Conservation (phyloP, 1,139 yeast genomes). For the Saccharomyces pastorianus region DNA sequence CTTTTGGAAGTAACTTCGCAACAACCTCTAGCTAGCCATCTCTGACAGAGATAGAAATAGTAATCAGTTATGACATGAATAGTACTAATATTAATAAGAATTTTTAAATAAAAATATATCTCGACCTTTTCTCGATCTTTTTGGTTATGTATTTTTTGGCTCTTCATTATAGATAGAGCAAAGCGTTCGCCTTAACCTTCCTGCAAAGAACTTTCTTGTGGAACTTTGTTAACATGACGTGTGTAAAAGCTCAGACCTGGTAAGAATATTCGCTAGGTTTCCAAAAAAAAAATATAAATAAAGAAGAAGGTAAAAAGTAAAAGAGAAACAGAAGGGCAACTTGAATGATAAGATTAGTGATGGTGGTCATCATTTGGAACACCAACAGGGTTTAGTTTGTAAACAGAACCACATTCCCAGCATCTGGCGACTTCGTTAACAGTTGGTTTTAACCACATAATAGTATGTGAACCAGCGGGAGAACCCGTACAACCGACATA, state of each 20-base stretch:
- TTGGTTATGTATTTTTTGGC: background rate
- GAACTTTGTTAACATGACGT: background rate
- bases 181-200: background rate
- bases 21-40: background rate
- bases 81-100: background rate
- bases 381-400: constrained; percentile 83
- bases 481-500: constrained; percentile 97
- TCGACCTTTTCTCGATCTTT: background rate
- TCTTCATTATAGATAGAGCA: background rate
- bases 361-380: constrained; percentile 51
- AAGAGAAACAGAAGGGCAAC: background rate
- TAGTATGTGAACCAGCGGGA: constrained; percentile 84
- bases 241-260: background rate
- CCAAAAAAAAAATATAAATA: background rate
- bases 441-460: constrained; percentile 91
- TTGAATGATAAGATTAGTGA: constrained; percentile 10
- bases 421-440: constrained; percentile 83
- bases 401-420: constrained; percentile 98
- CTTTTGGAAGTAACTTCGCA: background rate
- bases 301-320: background rate
- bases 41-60: background rate
- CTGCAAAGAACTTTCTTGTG: background rate
- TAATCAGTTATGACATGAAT: background rate
- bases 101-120: background rate
- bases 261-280: background rate